A percentile compares a stretch with the other conserved stretches of the same genome.
Conservation (phyloP, 345 rosid species). For the Murraya paniculata region DNA sequence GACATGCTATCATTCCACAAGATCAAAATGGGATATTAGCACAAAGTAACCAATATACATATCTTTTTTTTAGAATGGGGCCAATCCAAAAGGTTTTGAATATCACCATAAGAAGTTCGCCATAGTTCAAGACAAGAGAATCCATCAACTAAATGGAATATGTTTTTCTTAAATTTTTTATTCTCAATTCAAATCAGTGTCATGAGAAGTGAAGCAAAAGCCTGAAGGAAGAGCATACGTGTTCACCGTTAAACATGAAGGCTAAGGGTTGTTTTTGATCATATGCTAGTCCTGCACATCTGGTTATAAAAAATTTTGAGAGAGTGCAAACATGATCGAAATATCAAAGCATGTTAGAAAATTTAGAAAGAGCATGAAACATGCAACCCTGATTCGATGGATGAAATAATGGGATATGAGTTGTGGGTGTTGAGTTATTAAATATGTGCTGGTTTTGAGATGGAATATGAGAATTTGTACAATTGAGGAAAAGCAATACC, state of each 20-base stretch:
- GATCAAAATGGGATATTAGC: conserved; percentile 30
- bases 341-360: not conserved
- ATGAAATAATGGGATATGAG: not conserved
- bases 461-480: not conserved
- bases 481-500: not conserved
- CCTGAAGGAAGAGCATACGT: conserved; percentile 14
- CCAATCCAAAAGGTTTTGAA: conserved; percentile 19
- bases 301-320: conserved; percentile 1
- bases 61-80: conserved; percentile 24
- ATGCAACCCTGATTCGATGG: not conserved
- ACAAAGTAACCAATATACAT: conserved; percentile 19
- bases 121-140: conserved; percentile 26
- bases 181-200: not conserved
- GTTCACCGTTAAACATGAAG: conserved; percentile 4
- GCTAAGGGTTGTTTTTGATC: not conserved
- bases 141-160: conserved; percentile 10
- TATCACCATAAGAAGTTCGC: conserved; percentile 19
- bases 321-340: not conserved
- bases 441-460: conserved; percentile 10
- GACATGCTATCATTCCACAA: conserved; percentile 34
- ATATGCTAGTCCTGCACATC: not conserved
- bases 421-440: not conserved
- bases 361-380: not conserved
- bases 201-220: conserved; percentile 10
- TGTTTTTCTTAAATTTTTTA: not conserved